These are phyloP conservation scores for Neonectria magnoliae DNA, from an alignment of 2,329 filamentous ascomycete genomes.

Conservation along the genomic window DNA sequence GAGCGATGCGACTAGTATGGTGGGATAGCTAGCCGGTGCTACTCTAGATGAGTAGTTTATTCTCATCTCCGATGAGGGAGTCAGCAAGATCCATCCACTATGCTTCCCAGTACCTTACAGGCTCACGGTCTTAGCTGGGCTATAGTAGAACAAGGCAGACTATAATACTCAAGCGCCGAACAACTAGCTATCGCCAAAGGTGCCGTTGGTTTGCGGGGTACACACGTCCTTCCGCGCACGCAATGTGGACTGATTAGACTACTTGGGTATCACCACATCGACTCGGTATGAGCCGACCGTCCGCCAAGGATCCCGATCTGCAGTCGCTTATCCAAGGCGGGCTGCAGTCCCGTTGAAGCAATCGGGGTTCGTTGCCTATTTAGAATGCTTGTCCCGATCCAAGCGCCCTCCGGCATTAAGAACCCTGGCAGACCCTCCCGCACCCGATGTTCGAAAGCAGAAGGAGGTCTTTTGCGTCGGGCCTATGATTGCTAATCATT, in stretches of 20 bases:
- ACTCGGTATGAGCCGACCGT: not conserved
- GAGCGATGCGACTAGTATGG: not conserved
- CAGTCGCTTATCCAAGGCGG: constrained; percentile 13
- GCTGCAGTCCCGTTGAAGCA: constrained; percentile 3
- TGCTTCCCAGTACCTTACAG: not conserved
- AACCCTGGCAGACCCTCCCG: constrained; percentile 1
- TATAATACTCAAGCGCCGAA: not conserved
- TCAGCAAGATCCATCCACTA: not conserved
- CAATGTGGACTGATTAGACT: not conserved
- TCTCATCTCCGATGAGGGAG: not conserved
- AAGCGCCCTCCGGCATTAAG: not conserved
- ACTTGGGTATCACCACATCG: not conserved
- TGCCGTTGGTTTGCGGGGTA: not conserved
- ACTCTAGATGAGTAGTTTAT: not conserved
- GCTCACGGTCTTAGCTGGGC: not conserved
- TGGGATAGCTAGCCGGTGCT: not conserved
- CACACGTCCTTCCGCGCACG: not conserved
- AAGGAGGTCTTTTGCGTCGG: constrained; percentile 2
- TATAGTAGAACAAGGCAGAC: not conserved
- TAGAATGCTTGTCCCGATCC: constrained; percentile 10
- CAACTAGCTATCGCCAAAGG: not conserved
- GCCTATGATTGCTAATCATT: constrained; percentile 7
- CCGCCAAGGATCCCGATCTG: not conserved
- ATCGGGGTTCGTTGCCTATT: constrained; percentile 10
- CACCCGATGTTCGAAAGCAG: constrained; percentile 11